Evolutionary conservation across 768 basidiomycete genomes (phyloP).

Genomic region (Boletus vermiculosoides): DNA sequence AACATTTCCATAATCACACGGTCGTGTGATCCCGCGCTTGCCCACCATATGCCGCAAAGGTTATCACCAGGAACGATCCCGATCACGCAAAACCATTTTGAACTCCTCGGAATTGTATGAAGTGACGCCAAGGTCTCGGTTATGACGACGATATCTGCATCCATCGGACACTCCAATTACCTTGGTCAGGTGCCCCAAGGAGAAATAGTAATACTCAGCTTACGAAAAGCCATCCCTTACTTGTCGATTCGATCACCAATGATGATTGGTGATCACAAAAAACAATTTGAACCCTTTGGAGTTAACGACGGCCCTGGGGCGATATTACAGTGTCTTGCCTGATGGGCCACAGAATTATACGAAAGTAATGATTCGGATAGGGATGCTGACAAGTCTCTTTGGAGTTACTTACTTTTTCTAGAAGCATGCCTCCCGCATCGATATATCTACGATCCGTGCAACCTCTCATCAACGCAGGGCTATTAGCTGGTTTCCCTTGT

Average conservation of each 20-base stretch:
- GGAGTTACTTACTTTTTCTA: background rate
- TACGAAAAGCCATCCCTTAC: too few species aligned
- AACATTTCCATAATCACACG: background rate
- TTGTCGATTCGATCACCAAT: background rate
- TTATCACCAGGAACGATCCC: background rate
- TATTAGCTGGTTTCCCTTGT: background rate
- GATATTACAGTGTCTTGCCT: background rate
- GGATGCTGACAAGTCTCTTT: background rate
- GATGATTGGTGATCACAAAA: background rate
- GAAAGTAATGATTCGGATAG: background rate
- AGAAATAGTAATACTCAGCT: too few species aligned
- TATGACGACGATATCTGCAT: too few species aligned
- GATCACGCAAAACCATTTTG: too few species aligned
- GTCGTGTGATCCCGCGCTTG: background rate
- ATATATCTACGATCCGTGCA: background rate
- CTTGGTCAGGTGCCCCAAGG: too few species aligned
- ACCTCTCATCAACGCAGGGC: background rate
- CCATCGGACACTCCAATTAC: too few species aligned
- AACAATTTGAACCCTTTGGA: background rate
- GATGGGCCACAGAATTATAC: background rate
- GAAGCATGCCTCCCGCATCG: background rate
- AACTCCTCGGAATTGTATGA: too few species aligned
- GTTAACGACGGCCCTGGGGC: background rate
- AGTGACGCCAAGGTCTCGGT: too few species aligned
- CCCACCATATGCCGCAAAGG: background rate